These are phyloP conservation scores for Mariannaea elegans DNA, from an alignment of 2,329 filamentous ascomycete species.

Conservation along the genomic window DNA sequence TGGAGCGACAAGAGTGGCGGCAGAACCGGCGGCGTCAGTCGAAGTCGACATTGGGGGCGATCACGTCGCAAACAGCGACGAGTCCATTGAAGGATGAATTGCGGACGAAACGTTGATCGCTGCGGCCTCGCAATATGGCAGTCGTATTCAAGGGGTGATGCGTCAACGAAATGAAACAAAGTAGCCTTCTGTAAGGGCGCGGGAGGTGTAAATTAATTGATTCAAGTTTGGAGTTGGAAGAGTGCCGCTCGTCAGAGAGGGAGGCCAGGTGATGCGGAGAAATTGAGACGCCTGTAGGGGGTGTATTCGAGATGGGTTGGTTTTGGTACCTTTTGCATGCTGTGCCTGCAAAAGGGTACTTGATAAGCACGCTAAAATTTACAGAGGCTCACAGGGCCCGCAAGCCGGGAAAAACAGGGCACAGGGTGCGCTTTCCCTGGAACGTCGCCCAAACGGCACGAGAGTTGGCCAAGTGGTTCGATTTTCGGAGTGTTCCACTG, in stretches of 20 bases:
- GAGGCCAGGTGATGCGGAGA: slow-evolving; percentile 41
- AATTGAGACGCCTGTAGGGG: slow-evolving; percentile 33
- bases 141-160: slow-evolving; percentile 13
- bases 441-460: slow-evolving; percentile 11
- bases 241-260: slow-evolving; percentile 5
- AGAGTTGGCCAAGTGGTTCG: slow-evolving; percentile 32
- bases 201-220: slow-evolving; percentile 16
- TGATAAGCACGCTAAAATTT: slow-evolving; percentile 3
- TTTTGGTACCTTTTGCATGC: slow-evolving; percentile 24
- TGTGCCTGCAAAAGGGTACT: slow-evolving; percentile 13
- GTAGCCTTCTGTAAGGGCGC: slow-evolving; percentile 24
- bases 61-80: slow-evolving; percentile 49
- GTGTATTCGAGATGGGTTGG: not conserved
- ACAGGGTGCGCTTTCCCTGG: slow-evolving; percentile 27
- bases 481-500: slow-evolving; percentile 41
- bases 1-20: slow-evolving; percentile 50
- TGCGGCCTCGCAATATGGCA: slow-evolving; percentile 17
- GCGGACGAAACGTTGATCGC: slow-evolving; percentile 24
- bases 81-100: slow-evolving; percentile 44
- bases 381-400: slow-evolving; percentile 24
- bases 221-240: not conserved
- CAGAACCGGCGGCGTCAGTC: slow-evolving; percentile 64
- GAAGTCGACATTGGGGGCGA: slow-evolving; percentile 57
- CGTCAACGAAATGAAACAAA: slow-evolving; percentile 21
- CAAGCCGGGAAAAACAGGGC: slow-evolving; percentile 36